Conservation (phyloP, 2,329 filamentous ascomycete genomes). For the Epichloe uncinata region DNA sequence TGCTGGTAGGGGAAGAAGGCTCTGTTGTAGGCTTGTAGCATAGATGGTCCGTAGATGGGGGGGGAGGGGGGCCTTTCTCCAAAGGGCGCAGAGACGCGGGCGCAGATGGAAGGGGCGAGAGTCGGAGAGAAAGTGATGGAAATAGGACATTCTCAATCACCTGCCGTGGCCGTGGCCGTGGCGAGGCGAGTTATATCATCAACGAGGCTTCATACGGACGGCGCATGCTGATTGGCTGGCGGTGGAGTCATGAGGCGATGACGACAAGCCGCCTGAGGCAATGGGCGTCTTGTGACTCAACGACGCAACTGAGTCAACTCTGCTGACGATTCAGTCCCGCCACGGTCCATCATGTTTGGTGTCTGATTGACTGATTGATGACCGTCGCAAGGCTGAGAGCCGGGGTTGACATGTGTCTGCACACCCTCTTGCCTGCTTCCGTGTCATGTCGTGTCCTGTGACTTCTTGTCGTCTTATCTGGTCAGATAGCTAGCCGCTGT, state of each 20-base stretch:
- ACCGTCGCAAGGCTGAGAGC: too few relatives aligned
- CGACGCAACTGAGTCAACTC: too few relatives aligned
- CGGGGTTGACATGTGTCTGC: too few relatives aligned
- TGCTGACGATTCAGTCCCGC: too few relatives aligned
- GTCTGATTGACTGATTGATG: too few relatives aligned
- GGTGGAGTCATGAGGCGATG: conserved; percentile 11
- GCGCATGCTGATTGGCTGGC: conserved; percentile 9
- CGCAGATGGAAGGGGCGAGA: neutral
- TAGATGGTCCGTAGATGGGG: neutral
- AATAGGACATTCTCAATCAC: neutral
- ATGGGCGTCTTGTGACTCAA: neutral
- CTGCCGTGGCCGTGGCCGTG: neutral
- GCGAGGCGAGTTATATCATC: conserved; percentile 4
- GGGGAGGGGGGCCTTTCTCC: neutral
- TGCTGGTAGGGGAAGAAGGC: neutral
- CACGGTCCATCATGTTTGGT: too few relatives aligned
- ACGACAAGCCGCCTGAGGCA: neutral
- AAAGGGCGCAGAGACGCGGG: neutral
- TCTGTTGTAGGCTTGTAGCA: neutral
- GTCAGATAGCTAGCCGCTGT: too few relatives aligned
- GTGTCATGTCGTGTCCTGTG: too few relatives aligned
- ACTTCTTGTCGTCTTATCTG: too few relatives aligned
- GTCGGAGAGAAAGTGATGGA: neutral
- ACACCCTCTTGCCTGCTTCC: too few relatives aligned
- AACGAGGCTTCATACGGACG: neutral